phyloP scores from a whole-genome alignment of 805 yeast species.

The Candida koratica region DNA sequence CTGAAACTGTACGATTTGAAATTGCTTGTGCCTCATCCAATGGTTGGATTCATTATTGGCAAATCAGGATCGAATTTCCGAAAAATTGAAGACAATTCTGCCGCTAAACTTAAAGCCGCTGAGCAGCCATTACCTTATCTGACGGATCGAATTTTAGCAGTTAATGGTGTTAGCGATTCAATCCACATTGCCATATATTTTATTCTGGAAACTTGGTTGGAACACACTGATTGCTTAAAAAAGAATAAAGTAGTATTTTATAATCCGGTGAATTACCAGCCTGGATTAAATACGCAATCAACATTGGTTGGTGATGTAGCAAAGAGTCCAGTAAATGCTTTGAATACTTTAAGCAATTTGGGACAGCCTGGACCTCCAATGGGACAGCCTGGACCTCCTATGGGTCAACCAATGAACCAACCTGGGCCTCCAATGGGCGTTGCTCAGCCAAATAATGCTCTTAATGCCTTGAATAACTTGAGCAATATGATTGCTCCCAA shows the following conservation, averaged over 20 bases:
- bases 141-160: conserved; percentile 68
- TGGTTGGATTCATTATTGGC: conserved; percentile 80
- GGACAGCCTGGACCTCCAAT: conserved; percentile 6
- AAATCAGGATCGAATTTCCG: conserved; percentile 68
- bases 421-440: conserved; percentile 5
- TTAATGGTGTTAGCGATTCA: conserved; percentile 82
- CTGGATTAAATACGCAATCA: conserved; percentile 10
- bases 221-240: conserved; percentile 50
- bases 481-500: conserved; percentile 16
- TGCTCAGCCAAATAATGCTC: conserved; percentile 17
- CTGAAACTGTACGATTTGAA: conserved; percentile 55
- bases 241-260: conserved; percentile 55
- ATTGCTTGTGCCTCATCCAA: conserved; percentile 68
- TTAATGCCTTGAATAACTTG: conserved; percentile 14
- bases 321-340: conserved; percentile 9
- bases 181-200: conserved; percentile 79
- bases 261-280: conserved; percentile 49
- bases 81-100: conserved; percentile 78
- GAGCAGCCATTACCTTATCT: conserved; percentile 69
- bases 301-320: conserved; percentile 11
- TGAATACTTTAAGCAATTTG: conserved; percentile 9
- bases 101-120: conserved; percentile 71
- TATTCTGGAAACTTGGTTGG: conserved; percentile 62
- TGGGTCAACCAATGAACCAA: conserved; percentile 7
- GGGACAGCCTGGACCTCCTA: conserved; percentile 7